phyloP scores from a whole-genome alignment of 148 eudicot species.

The Mesembryanthemum crystallinum region DNA sequence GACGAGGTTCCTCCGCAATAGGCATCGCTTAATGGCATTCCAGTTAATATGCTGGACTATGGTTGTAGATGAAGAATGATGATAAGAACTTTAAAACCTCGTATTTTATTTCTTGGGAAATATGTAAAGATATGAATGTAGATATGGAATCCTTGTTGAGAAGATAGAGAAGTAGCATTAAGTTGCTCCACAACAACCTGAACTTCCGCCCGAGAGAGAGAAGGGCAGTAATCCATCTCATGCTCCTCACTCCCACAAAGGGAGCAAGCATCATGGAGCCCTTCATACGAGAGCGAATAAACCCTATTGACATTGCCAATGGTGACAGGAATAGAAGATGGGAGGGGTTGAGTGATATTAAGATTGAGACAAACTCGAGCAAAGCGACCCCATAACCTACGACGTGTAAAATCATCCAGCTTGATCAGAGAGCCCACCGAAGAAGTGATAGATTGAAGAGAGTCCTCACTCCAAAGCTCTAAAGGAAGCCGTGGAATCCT shows the following conservation, averaged over 20 bases:
- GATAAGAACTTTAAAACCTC: no score
- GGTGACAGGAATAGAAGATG: neutral
- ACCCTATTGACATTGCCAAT: no score
- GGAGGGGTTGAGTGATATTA: neutral
- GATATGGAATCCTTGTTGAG: no score
- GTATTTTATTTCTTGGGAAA: no score
- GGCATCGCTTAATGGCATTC: no score
- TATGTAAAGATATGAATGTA: no score
- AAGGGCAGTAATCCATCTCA: neutral
- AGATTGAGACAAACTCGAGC: neutral
- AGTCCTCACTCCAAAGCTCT: neutral
- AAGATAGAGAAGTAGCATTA: no score
- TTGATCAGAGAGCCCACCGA: neutral
- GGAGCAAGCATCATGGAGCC: neutral
- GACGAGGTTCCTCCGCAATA: no score
- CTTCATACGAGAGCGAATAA: neutral
- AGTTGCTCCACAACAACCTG: no score
- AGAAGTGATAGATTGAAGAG: accelerated
- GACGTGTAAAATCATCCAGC: neutral
- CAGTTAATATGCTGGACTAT: no score
- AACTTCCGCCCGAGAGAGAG: neutral
- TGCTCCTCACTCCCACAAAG: neutral
- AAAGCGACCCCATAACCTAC: neutral
- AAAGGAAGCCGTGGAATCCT: neutral
- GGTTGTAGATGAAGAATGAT: no score